Evolutionary conservation across 1,139 yeast genomes (phyloP).

Genomic region (Pichia kudriavzevii): DNA sequence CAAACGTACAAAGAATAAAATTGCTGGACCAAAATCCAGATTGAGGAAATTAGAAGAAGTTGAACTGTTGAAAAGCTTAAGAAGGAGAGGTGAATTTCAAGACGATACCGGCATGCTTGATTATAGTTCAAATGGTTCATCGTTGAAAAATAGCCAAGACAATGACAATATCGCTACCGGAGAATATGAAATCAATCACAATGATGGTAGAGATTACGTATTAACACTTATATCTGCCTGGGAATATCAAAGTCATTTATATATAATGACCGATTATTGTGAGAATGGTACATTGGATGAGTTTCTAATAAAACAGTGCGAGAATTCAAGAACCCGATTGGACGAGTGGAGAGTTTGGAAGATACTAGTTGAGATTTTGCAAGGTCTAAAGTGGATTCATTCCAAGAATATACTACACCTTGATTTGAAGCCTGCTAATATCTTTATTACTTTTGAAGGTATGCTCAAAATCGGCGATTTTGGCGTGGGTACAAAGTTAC

Average conservation of each 20-base stretch:
- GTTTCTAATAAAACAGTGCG: constrained; percentile 68
- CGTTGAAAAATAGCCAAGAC: neutral
- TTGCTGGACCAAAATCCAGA: constrained; percentile 45
- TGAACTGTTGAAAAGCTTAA: constrained; percentile 39
- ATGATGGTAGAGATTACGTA: constrained; percentile 64
- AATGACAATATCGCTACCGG: constrained; percentile 1
- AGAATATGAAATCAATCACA: constrained; percentile 9
- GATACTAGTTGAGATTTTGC: constrained; percentile 71
- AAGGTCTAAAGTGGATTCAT: constrained; percentile 79
- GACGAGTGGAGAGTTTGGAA: constrained; percentile 99
- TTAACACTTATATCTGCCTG: constrained; percentile 79
- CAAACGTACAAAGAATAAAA: constrained; percentile 63
- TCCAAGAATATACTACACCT: constrained; percentile 67
- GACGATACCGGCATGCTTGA: neutral
- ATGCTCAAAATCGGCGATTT: constrained; percentile 80
- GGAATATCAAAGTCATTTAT: constrained; percentile 68
- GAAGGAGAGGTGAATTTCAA: constrained; percentile 15
- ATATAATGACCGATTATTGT: constrained; percentile 91
- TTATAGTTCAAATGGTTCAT: too few species aligned
- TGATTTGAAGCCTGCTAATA: constrained; percentile 91
- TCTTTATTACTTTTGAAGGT: constrained; percentile 92
- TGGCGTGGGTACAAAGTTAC: constrained; percentile 53
- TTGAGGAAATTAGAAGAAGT: constrained; percentile 50
- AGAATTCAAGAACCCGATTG: constrained; percentile 55
- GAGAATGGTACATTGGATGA: constrained; percentile 88